Base-by-base conservation (phyloP, 768 basidiomycete genomes). In the Tricholoma hemisulphureum region DNA sequence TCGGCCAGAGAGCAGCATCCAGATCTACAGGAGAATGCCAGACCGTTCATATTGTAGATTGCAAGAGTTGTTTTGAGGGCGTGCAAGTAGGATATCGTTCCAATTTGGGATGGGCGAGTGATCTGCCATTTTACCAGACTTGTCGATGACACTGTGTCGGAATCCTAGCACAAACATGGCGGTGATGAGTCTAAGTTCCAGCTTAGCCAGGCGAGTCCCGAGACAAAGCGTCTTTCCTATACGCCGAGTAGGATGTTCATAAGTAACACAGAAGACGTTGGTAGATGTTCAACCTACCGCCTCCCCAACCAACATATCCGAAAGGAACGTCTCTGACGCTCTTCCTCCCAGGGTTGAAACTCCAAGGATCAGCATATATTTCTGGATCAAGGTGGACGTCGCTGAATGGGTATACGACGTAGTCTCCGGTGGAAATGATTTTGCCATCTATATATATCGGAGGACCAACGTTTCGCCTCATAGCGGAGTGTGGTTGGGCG, bases 371-470 rank as follows among this genome's bases (percentile, higher is more conserved):
- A 48, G 84, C 82, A 69, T 91, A 92, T 20, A 91, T 70, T 59
- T 80, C 77, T 37, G 85, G 78, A 70, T 91, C 80, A 34, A 91
- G 82, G 72, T 92, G 89, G 41, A 90, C 85, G 66, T 88, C 86
- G 68, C 86, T 87, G 71, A 90, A 91, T 43, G 89, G 89, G 72
- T 90, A 91, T 43, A 90, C 78, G 49, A 89, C 82, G 66, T 88
- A 91, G 54, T 88, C 82, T 56, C 88, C 89, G 20, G 86, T 84
- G 29, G 88, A 88, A 28, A 92, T 81, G 35, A 79, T 72, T 71
- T 85, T 88, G 59, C 83, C 83, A 72, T 86, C 82, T 62, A 92
- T 86, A 63, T 84, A 78, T 32, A 84, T 71, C 57, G 88, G 86
- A 63, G 86, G 87, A 16, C 89, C 89, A 57, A 89, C 73, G 69